A percentile compares a stretch with the other conserved stretches of the same genome.
Evolutionary conservation across 1,139 yeast species (phyloP).

Genomic region (Eremothecium cymbalariae): DNA sequence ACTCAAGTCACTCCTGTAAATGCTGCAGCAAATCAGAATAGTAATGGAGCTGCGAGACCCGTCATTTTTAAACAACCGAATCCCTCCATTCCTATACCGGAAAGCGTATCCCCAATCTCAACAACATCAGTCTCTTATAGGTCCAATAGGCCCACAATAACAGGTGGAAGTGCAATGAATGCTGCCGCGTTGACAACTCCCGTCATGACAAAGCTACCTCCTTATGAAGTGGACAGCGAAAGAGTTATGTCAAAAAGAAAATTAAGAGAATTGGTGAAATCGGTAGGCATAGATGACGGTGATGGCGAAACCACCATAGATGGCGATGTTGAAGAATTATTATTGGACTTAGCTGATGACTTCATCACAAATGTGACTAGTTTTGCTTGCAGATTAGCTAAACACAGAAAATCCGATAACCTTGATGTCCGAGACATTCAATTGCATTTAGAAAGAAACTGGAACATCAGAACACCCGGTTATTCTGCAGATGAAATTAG

Average conservation of each 20-base stretch:
- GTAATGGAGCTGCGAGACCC: constrained; percentile 29
- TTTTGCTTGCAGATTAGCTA: constrained; percentile 90
- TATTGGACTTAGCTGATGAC: constrained; percentile 91
- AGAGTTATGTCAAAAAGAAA: constrained; percentile 84
- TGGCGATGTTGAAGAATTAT: constrained; percentile 89
- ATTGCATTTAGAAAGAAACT: constrained; percentile 82
- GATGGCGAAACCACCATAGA: constrained; percentile 87
- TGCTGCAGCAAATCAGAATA: constrained; percentile 35
- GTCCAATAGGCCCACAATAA: constrained; percentile 67
- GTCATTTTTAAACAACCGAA: constrained; percentile 57
- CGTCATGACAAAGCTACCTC: constrained; percentile 65
- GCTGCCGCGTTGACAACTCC: constrained; percentile 66
- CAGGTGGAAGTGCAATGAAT: constrained; percentile 77
- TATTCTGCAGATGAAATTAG: constrained; percentile 85
- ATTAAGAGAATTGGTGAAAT: constrained; percentile 72
- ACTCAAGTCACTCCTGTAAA: constrained; percentile 36
- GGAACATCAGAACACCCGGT: constrained; percentile 95
- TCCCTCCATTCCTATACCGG: constrained; percentile 67
- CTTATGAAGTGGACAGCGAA: constrained; percentile 74
- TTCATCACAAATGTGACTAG: constrained; percentile 84
- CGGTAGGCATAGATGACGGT: constrained; percentile 76
- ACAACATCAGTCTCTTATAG: constrained; percentile 56
- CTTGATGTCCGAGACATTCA: constrained; percentile 87
- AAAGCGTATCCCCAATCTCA: constrained; percentile 54
- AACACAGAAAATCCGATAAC: constrained; percentile 84